phyloP scores from a whole-genome alignment of 1,284 basidiomycete species.

The Moesziomyces antarcticus region DNA sequence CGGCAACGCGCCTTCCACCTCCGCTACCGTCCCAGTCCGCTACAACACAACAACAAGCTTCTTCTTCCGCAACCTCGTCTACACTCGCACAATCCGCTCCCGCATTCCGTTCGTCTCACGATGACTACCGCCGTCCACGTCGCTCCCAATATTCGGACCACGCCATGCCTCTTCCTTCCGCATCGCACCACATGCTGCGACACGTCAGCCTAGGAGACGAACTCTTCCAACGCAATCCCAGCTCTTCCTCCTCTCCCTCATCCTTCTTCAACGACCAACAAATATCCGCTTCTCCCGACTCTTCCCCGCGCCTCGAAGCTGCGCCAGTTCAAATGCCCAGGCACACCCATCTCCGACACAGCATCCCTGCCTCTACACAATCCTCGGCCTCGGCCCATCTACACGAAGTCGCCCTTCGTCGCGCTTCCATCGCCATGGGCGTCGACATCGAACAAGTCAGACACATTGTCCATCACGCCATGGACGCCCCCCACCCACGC shows the following conservation, averaged over 20 bases:
- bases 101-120: not conserved
- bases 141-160: constrained; percentile 3
- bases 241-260: constrained; percentile 3
- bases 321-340: not conserved
- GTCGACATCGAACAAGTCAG: constrained; percentile 25
- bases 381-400: constrained; percentile 1
- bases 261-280: constrained; percentile 29
- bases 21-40: not conserved
- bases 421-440: constrained; percentile 24
- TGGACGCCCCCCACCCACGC: constrained; percentile 2
- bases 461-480: constrained; percentile 23
- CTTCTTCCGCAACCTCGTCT: constrained; percentile 9
- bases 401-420: constrained; percentile 27
- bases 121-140: constrained; percentile 1
- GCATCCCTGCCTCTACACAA: constrained; percentile 8
- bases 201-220: not conserved
- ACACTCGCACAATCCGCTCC: constrained; percentile 1
- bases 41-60: constrained; percentile 4
- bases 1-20: not conserved
- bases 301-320: constrained; percentile 18
- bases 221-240: constrained; percentile 3
- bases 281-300: constrained; percentile 29
- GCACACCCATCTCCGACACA: constrained; percentile 13
- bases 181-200: not conserved
- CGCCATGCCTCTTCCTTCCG: not conserved